Evolutionary conservation across 1,284 basidiomycete species (phyloP), one percentile per base, ranked within the genome.

Genomic region (Cryptococcus maquisensis): DNA sequence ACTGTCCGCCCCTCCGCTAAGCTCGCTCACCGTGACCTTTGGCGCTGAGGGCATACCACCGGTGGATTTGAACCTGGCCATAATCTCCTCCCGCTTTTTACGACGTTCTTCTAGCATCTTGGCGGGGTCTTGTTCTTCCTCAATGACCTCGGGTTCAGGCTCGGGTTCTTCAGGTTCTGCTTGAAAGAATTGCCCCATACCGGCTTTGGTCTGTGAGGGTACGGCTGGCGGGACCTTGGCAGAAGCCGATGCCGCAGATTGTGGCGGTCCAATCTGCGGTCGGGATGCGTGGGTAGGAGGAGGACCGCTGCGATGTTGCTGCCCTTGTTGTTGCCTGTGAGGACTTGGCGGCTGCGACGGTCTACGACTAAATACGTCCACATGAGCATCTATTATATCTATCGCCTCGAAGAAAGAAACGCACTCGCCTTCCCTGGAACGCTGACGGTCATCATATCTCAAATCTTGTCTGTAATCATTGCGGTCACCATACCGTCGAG

Each of bases 21-120:
- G 12, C 13, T 46, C 42, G 38, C 50, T 39, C 20, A 20, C 37
- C 2, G 45, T 37, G 1, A 37, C 21, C 26, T 56, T 49, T 24
- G 56, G 53, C 1, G 51, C 52, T 24, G 55, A 18, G 0, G 51
- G n/a, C 36, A 67, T 54, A 13, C 62, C 54, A 37, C 62, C 63
- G 7, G 68, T 60, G n/a, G 75, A 63, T 39, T 59, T 61, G 74
- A 92, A 88, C 74, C 89, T 92, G 53, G 90, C 90, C 56, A 91
- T 78, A 51, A 96, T 92, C 21, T 88, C 90, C 62, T 86, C 85
- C 39, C 91, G 84, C 64, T 84, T 86, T 24, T 86, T 85, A 32
- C 87, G 82, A n/a, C 90, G 82, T 53, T 85, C 87, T 42, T 86
- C 89, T 21, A 92, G 78, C 4, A 86, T 78, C 54, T 85, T 82